Evolutionary conservation across 768 basidiomycete genomes (phyloP), one percentile per base, ranked within the genome.

Genomic region (Leccinellum luteum): DNA sequence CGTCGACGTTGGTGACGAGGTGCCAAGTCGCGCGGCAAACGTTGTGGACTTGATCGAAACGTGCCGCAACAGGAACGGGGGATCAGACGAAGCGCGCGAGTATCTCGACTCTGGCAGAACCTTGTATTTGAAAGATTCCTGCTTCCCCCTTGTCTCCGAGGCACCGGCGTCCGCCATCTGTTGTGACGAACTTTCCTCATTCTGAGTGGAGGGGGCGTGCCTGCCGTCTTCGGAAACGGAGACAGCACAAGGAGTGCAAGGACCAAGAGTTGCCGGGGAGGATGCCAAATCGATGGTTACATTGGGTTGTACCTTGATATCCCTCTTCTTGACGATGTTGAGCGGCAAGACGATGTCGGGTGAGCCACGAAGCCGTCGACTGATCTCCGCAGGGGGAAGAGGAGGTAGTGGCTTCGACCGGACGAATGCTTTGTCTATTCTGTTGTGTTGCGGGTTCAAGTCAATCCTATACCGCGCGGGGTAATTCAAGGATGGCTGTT

Each of bases 401-500:
- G 45, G 19, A 10, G 12, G 17, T 14, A 47, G 25, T 47, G 44
- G 48, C 47, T 58, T 60, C 28, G 15, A 48, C 19, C 45, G 48
- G n/a, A 45, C 50, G 25, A 57, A 52, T n/a, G 32, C 14, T 53
- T 64, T 54, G 51, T 63, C 54, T 63, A 48, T 28, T 32, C 14
- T 2, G 27, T 61, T 19, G 47, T 69, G 58, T 19, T 43, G 54
- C 5, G 61, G 62, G 13, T 49, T 55, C 4, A 66, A 71, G 45
- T 69, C 49, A 17, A 53, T 43, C 17, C 68, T 69, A 13, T 59
- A 48, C 41, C 47, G 51, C 19, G 65, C 69, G 17, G 53, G 58
- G 38, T 66, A 66, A 51, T 35, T 34, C 27, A 34, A 61, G 30
- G 48, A 48, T 5, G 19, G 3, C 13, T 44, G 60, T 8, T 12